Percentiles rank a stretch among this genome's conserved stretches.
Evolutionary conservation across 1,284 basidiomycete species (phyloP).

Genomic region (Pholiota adiposa): DNA sequence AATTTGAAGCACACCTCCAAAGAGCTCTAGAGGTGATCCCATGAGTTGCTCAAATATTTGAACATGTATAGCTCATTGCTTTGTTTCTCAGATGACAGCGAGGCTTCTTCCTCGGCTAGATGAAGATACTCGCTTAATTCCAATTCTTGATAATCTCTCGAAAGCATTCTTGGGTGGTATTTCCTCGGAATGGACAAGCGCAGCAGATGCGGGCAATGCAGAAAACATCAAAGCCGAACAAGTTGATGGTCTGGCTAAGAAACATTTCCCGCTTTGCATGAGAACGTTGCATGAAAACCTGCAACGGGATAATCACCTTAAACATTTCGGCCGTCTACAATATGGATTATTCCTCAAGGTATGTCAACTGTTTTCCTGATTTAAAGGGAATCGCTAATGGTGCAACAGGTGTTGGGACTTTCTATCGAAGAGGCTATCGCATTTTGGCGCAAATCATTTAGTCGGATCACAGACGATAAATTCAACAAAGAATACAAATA

Average conservation of each 20-base stretch:
- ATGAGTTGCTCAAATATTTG: too few relatives aligned
- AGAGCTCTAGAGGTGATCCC: slow-evolving; percentile 77
- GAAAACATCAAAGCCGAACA: slow-evolving; percentile 89
- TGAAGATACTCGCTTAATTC: slow-evolving; percentile 91
- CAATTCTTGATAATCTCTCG: slow-evolving; percentile 92
- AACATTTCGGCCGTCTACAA: slow-evolving; percentile 91
- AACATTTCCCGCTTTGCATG: slow-evolving; percentile 98
- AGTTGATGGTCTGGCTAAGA: slow-evolving; percentile 86
- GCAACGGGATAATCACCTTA: slow-evolving; percentile 83
- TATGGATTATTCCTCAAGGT: slow-evolving; percentile 97
- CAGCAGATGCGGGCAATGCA: slow-evolving; percentile 54
- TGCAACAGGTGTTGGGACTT: slow-evolving; percentile 81
- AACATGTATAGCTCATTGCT: too few relatives aligned
- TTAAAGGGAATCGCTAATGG: background rate
- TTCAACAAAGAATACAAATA: slow-evolving; percentile 99
- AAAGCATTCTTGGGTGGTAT: slow-evolving; percentile 94
- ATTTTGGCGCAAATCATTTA: slow-evolving; percentile 94
- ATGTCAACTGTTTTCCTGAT: slow-evolving; percentile 10
- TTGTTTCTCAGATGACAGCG: slow-evolving; percentile 70
- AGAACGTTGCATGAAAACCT: slow-evolving; percentile 86
- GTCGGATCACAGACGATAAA: slow-evolving; percentile 85
- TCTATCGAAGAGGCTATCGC: slow-evolving; percentile 93
- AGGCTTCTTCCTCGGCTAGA: slow-evolving; percentile 92
- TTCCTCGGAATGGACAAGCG: slow-evolving; percentile 76
- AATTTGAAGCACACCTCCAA: slow-evolving; percentile 81